Evolutionary conservation across 2,329 filamentous ascomycete genomes (phyloP).

Genomic region (Pseudopithomyces maydicus): DNA sequence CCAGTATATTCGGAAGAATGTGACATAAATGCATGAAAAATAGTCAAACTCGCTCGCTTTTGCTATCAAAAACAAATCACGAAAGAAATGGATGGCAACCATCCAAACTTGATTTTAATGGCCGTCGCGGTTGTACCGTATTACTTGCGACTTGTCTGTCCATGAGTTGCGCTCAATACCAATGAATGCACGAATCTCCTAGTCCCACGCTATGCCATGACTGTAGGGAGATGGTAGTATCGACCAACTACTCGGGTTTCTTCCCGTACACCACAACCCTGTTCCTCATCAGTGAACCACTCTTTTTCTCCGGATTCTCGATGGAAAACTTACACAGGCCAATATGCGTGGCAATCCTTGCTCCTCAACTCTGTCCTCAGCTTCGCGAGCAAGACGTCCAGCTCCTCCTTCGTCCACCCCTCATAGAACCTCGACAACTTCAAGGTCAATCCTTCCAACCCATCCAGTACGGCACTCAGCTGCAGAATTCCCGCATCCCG

Average conservation of each 20-base stretch:
- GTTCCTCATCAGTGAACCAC: neutral
- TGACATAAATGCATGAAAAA: no score
- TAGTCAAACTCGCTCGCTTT: no score
- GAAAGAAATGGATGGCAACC: no score
- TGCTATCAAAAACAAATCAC: no score
- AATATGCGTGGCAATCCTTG: conserved; percentile 32
- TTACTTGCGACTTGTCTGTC: no score
- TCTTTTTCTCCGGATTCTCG: neutral
- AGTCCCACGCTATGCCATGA: neutral
- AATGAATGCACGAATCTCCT: no score
- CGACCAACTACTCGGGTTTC: conserved; percentile 5
- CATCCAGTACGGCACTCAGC: conserved; percentile 34
- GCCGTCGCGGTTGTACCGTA: no score
- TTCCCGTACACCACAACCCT: conserved; percentile 10
- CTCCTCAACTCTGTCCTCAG: conserved; percentile 23
- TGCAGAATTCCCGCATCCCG: conserved; percentile 31
- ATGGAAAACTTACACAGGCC: conserved; percentile 31
- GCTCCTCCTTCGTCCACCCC: conserved; percentile 31
- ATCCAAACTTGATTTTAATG: no score
- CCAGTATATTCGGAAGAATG: no score
- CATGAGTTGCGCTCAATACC: no score
- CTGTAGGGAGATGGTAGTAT: neutral
- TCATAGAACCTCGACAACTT: conserved; percentile 27
- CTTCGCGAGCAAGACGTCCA: conserved; percentile 28
- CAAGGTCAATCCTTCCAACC: conserved; percentile 32